These are phyloP conservation scores for Limtongia smithiae DNA, from an alignment of 805 yeast genomes.

Conservation along the genomic window DNA sequence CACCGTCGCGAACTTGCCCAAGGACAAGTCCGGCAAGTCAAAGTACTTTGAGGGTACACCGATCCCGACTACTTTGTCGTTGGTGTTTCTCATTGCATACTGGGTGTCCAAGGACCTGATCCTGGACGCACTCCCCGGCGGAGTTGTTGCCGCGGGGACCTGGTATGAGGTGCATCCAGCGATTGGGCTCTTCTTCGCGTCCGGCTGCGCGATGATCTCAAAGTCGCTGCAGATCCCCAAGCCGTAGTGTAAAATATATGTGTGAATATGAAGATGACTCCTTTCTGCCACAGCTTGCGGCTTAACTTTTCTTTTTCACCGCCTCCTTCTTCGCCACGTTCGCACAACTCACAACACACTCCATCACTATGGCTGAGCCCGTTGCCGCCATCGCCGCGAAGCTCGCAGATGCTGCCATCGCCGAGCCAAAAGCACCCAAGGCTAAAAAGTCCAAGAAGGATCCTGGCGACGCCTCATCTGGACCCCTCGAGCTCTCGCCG, in stretches of 20 bases:
- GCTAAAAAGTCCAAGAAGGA: not conserved
- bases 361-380: too few relatives aligned
- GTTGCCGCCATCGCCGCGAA: too few relatives aligned
- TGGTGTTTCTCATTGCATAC: slow-evolving; percentile 70
- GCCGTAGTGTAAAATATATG: too few relatives aligned
- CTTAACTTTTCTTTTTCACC: not conserved
- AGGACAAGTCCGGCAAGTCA: slow-evolving; percentile 78
- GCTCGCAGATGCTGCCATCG: not conserved
- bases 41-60: slow-evolving; percentile 96
- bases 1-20: slow-evolving; percentile 87
- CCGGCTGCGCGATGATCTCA: slow-evolving; percentile 88
- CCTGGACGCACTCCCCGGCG: slow-evolving; percentile 58
- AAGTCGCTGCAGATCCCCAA: slow-evolving; percentile 90
- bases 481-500: slow-evolving; percentile 49
- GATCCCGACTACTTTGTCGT: slow-evolving; percentile 77
- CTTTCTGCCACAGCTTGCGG: too few relatives aligned
- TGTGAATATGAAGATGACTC: too few relatives aligned
- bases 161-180: slow-evolving; percentile 73
- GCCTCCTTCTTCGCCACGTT: not conserved
- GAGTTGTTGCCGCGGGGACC: slow-evolving; percentile 53
- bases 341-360: too few relatives aligned
- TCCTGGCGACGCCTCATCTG: not conserved
- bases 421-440: slow-evolving; percentile 25
- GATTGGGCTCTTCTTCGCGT: slow-evolving; percentile 59
- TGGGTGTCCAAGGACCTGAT: slow-evolving; percentile 52